Base-by-base conservation (phyloP, 352 stramenopile species). In the Phytophthora lateralis region DNA sequence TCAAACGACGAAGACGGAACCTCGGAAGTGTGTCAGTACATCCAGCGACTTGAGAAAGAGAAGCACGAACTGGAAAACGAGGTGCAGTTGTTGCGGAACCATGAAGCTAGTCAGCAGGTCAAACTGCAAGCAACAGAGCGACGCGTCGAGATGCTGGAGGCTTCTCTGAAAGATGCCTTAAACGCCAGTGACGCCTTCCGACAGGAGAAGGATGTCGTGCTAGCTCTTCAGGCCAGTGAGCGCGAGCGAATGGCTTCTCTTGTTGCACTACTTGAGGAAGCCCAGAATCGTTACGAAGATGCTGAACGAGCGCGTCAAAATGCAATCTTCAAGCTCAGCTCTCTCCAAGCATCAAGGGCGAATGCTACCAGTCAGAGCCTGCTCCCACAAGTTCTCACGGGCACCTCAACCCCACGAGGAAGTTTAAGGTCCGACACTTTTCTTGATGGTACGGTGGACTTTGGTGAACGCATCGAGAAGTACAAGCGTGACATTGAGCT, bases 401-500 rank as follows among this genome's bases (percentile, higher is more conserved):
- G 9, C 46, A 29, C n/a, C 26, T 12, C 46, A 53, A 48, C 27
- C 34, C 41, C 54, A 11, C 52, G 41, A 39, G 20, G 44, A 10
- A 61, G 12, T 21, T 46, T 44, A 5, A 2, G 0, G 0, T 45
- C 59, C 6, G 34, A 48, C 41, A 21, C 12, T 4, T 47, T 62
- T 21, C 11, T 29, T 6, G 20, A 60, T 39, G 42, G 17, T 37
- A 29, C 53, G 12, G 26, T 59, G 14, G 65, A 59, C 17, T 57
- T 71, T 26, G 42, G 49, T 43, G 76, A 86, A 35, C 75, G 70
- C 18, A 72, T 88, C n/a, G 75, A 88, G 43, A 78, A 83, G 26
- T 76, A 78, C 63, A 90, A 89, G 63, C 82, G 80, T 18, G 77
- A 89, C 24, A 78, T 88, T 24, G 82, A 91, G 49, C 56, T 91